Conservation (phyloP, 2,329 filamentous ascomycete genomes). For the Pestalotiopsis sp. region DNA sequence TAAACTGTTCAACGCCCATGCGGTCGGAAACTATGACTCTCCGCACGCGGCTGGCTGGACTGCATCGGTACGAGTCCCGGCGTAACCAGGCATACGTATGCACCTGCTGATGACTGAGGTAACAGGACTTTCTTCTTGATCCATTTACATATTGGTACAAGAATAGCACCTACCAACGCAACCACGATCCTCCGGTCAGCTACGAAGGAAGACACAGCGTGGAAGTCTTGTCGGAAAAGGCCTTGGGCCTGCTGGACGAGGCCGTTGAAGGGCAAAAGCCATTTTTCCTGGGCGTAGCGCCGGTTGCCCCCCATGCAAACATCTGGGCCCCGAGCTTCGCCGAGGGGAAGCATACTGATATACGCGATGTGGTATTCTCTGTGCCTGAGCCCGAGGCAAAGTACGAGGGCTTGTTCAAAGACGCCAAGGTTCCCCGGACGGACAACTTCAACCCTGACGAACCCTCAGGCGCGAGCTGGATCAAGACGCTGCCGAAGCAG, state of each 20-base stretch:
- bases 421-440: constrained; percentile 60
- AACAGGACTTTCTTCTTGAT: constrained; percentile 51
- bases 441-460: constrained; percentile 66
- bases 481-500: constrained; percentile 40
- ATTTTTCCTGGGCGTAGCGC: constrained; percentile 63
- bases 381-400: constrained; percentile 60
- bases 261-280: constrained; percentile 51
- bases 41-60: constrained; percentile 63
- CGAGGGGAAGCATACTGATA: constrained; percentile 16
- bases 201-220: constrained; percentile 57
- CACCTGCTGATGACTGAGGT: background rate
- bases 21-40: constrained; percentile 60
- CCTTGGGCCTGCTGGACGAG: constrained; percentile 55
- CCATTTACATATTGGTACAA: constrained; percentile 66
- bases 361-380: constrained; percentile 36
- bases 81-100: background rate
- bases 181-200: constrained; percentile 55
- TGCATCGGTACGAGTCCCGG: constrained; percentile 34
- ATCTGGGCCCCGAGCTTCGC: constrained; percentile 25
- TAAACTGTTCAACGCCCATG: constrained; percentile 71
- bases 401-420: constrained; percentile 63
- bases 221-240: constrained; percentile 55
- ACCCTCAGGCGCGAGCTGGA: constrained; percentile 42
- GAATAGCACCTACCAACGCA: constrained; percentile 61
- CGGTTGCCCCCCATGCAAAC: constrained; percentile 60